These are phyloP conservation scores for Boletus rubescentipes DNA, from an alignment of 768 basidiomycete genomes.

Conservation along the genomic window DNA sequence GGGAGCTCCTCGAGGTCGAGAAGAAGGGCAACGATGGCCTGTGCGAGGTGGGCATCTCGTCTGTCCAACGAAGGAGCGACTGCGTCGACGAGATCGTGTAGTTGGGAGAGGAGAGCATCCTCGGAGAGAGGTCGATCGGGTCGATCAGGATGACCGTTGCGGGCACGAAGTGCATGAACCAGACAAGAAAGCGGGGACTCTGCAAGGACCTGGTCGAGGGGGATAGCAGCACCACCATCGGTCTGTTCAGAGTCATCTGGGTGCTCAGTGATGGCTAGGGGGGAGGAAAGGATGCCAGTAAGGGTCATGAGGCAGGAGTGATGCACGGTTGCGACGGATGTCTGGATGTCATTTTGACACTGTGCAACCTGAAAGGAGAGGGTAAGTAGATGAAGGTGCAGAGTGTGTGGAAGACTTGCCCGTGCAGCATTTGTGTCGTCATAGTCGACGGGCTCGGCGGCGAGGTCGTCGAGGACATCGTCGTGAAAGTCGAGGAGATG, in stretches of 20 bases:
- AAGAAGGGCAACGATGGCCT: slow-evolving; percentile 67
- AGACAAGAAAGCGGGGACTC: slow-evolving; percentile 22
- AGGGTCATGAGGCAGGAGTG: slow-evolving; percentile 73
- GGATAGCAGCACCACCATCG: slow-evolving; percentile 1
- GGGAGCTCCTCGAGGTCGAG: slow-evolving; percentile 67
- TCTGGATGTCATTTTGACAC: slow-evolving; percentile 57
- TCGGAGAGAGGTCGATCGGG: slow-evolving; percentile 41
- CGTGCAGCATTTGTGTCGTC: slow-evolving; percentile 2
- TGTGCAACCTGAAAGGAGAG: slow-evolving; percentile 5
- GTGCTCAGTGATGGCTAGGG: slow-evolving; percentile 21
- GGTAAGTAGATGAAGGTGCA: neutral
- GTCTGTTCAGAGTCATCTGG: slow-evolving; percentile 60
- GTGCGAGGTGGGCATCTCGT: slow-evolving; percentile 62
- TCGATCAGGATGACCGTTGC: slow-evolving; percentile 4
- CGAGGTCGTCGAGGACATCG: slow-evolving; percentile 24
- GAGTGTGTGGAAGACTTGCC: neutral
- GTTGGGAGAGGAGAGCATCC: slow-evolving; percentile 56
- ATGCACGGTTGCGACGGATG: slow-evolving; percentile 74
- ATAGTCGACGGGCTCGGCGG: slow-evolving; percentile 21
- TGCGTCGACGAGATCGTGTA: slow-evolving; percentile 52
- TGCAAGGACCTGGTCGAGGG: slow-evolving; percentile 13
- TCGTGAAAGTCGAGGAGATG: slow-evolving; percentile 9
- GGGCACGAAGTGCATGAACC: slow-evolving; percentile 18
- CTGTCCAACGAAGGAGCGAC: slow-evolving; percentile 43
- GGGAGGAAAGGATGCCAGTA: slow-evolving; percentile 56